A percentile compares a stretch with the other conserved stretches of the same genome.
Conservation (phyloP, 2,329 filamentous ascomycete species). For the Colletotrichum cereale region DNA sequence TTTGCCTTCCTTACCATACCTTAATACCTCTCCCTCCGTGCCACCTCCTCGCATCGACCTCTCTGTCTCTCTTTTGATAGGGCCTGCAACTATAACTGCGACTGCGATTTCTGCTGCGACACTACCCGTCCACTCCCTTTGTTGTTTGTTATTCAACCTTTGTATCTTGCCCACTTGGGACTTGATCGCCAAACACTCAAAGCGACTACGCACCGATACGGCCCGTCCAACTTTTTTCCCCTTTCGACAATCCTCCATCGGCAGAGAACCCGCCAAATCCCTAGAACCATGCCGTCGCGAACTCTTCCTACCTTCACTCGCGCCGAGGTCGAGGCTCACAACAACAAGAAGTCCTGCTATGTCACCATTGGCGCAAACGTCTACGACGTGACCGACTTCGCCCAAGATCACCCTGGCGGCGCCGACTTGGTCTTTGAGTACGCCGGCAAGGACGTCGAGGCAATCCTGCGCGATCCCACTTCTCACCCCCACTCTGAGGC, state of each 20-base stretch:
- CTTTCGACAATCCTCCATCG: slow-evolving; percentile 36
- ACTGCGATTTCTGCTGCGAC: slow-evolving; percentile 22
- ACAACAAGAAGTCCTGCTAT: slow-evolving; percentile 86
- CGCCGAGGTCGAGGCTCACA: slow-evolving; percentile 85
- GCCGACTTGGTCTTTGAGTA: slow-evolving; percentile 90
- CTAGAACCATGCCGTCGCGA: slow-evolving; percentile 76
- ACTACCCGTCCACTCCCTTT: slow-evolving; percentile 34
- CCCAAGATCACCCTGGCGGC: slow-evolving; percentile 92
- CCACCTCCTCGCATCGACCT: neutral
- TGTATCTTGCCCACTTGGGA: slow-evolving; percentile 19
- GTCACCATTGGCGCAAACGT: slow-evolving; percentile 91
- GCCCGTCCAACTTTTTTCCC: slow-evolving; percentile 15
- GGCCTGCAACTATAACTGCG: slow-evolving; percentile 22
- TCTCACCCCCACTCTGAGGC: slow-evolving; percentile 91
- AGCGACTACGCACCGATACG: slow-evolving; percentile 11
- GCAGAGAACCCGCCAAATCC: slow-evolving; percentile 25
- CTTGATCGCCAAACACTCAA: slow-evolving; percentile 12
- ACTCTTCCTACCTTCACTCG: slow-evolving; percentile 86
- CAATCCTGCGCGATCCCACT: slow-evolving; percentile 83
- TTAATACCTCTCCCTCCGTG: slow-evolving; percentile 27
- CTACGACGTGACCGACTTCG: slow-evolving; percentile 93
- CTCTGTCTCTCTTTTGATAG: slow-evolving; percentile 8
- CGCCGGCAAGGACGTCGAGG: slow-evolving; percentile 85
- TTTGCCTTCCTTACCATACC: slow-evolving; percentile 8
- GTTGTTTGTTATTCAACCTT: slow-evolving; percentile 26